phyloP scores from a whole-genome alignment of 768 basidiomycete species.

The Calocybe gangraenosa region DNA sequence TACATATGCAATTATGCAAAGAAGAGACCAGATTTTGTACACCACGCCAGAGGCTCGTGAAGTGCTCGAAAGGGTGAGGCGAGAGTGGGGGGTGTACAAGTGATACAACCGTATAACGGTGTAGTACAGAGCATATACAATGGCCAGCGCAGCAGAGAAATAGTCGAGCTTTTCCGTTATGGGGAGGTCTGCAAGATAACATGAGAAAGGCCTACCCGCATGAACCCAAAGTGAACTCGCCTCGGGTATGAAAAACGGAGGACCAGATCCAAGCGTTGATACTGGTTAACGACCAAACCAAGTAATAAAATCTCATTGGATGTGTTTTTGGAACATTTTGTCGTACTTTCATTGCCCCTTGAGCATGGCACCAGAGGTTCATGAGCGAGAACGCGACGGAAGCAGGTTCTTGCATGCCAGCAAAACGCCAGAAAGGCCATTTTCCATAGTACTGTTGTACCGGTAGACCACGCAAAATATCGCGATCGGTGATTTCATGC shows the following conservation, averaged over 20 bases:
- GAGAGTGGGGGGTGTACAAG: constrained; percentile 48
- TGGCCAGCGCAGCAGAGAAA: constrained; percentile 86
- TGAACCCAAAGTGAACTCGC: constrained; percentile 36
- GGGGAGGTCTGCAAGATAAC: constrained; percentile 56
- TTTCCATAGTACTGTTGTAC: constrained; percentile 90
- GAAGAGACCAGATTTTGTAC: constrained; percentile 38
- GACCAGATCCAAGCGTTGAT: constrained; percentile 95
- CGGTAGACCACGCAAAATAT: constrained; percentile 32
- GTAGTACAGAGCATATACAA: constrained; percentile 77
- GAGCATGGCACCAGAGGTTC: constrained; percentile 74
- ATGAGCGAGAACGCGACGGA: constrained; percentile 86
- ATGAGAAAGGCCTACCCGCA: constrained; percentile 3
- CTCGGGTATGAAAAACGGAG: constrained; percentile 87
- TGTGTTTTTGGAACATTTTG: constrained; percentile 47
- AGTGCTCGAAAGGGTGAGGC: constrained; percentile 22
- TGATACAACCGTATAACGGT: constrained; percentile 74
- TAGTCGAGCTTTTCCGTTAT: constrained; percentile 91
- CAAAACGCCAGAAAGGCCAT: constrained; percentile 91
- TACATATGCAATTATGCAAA: constrained; percentile 55
- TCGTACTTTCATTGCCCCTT: constrained; percentile 50
- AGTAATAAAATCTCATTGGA: constrained; percentile 68
- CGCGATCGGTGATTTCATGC: constrained; percentile 66
- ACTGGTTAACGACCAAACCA: constrained; percentile 62
- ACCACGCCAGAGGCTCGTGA: constrained; percentile 13
- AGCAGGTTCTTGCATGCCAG: constrained; percentile 93